These are phyloP conservation scores for Dendrobium chrysotoxum DNA, from an alignment of 106 monocot genomes.

Conservation along the genomic window DNA sequence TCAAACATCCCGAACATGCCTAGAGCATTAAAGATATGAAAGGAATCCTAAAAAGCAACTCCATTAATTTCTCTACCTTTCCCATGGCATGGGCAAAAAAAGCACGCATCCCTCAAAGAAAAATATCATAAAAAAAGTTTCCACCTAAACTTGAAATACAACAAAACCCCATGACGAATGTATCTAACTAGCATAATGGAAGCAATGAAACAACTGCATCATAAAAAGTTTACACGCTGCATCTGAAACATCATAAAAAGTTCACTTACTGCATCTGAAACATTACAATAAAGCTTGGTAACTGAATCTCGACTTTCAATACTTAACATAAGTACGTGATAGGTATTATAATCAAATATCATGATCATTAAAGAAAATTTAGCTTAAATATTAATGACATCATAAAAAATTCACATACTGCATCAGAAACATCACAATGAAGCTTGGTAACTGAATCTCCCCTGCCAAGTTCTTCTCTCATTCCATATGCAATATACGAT, in stretches of 20 bases:
- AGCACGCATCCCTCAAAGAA: no score
- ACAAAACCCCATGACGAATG: no score
- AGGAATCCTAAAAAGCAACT: no score
- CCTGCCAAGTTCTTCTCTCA: conserved; percentile 61
- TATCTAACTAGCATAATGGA: background rate
- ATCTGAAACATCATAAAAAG: background rate
- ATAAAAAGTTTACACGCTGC: no score
- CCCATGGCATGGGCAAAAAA: no score
- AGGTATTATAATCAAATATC: no score
- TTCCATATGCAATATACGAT: conserved; percentile 74
- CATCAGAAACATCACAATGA: conserved; percentile 80
- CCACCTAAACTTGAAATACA: no score
- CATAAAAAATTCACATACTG: conserved; percentile 27
- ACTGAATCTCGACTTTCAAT: background rate
- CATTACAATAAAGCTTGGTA: conserved; percentile 70
- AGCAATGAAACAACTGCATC: background rate
- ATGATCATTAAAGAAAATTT: background rate
- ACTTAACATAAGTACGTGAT: background rate
- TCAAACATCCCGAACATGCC: no score
- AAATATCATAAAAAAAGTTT: no score
- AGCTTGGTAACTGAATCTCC: conserved; percentile 84
- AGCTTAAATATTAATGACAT: background rate
- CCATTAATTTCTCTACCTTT: no score
- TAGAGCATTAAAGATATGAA: no score
- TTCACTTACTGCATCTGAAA: conserved; percentile 59